A percentile compares a stretch with the other conserved stretches of the same genome.
Conservation (phyloP, 345 rosid species). For the Chamaenerion angustifolium region DNA sequence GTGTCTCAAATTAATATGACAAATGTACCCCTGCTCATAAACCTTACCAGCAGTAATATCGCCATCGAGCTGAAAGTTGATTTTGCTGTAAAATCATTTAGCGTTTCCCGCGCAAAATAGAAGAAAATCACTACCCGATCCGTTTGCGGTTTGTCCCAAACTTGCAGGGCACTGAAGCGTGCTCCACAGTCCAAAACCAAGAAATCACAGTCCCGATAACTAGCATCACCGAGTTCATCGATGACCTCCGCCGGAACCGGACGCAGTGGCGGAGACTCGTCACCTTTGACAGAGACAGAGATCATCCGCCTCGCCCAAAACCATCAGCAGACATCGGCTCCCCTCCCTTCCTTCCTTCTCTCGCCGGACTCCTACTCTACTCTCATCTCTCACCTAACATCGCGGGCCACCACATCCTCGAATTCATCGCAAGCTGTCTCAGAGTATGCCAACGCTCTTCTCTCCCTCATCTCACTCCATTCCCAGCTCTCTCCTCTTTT, state of each 20-base stretch:
- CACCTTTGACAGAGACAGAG: constrained; percentile 35
- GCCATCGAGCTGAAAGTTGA: no score
- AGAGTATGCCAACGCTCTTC: constrained; percentile 45
- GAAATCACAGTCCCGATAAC: no score
- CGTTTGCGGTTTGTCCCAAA: no score
- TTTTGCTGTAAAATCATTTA: no score
- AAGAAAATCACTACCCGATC: background rate
- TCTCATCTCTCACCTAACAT: constrained; percentile 36
- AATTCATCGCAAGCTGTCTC: constrained; percentile 41
- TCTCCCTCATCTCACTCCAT: constrained; percentile 46
- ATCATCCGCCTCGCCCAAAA: constrained; percentile 38
- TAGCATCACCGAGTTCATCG: constrained; percentile 4
- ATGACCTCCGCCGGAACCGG: constrained; percentile 13
- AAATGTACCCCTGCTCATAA: no score
- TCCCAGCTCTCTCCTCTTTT: constrained; percentile 43
- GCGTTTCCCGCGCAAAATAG: constrained; percentile 4
- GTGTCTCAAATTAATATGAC: no score
- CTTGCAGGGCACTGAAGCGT: no score
- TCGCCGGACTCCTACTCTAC: constrained; percentile 32
- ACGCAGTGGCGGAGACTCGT: constrained; percentile 10
- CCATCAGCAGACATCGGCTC: constrained; percentile 15
- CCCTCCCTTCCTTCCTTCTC: constrained; percentile 37
- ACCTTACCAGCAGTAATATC: no score
- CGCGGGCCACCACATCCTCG: constrained; percentile 39
- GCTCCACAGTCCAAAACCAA: no score